These are phyloP conservation scores for Adansonia madagascariensis DNA, from an alignment of 441 rosid species.

Conservation along the genomic window DNA sequence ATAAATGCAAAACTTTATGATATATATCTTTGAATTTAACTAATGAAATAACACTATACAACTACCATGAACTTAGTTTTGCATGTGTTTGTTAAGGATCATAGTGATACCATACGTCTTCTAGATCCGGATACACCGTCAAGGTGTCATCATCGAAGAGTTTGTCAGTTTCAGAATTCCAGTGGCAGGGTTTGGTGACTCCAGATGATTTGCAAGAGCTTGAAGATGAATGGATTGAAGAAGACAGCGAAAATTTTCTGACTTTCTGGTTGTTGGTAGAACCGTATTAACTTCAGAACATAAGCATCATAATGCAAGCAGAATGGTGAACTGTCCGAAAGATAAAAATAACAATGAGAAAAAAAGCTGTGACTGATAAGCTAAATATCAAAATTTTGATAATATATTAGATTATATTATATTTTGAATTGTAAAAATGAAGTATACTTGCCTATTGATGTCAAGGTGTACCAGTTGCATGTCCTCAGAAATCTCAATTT, in stretches of 20 bases:
- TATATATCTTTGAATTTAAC: too few species aligned
- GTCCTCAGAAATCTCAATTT: slow-evolving; percentile 46
- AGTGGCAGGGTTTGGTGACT: slow-evolving; percentile 38
- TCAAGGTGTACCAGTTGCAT: slow-evolving; percentile 62
- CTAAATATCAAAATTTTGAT: too few species aligned
- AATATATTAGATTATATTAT: too few species aligned
- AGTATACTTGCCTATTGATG: slow-evolving; percentile 33
- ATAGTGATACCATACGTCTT: slow-evolving; percentile 6
- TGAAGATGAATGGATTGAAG: slow-evolving; percentile 43
- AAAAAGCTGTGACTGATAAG: too few species aligned
- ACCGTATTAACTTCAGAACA: slow-evolving; percentile 42
- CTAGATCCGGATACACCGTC: too few species aligned
- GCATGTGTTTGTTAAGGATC: background rate
- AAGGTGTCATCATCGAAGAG: slow-evolving; percentile 25
- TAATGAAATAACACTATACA: slow-evolving; percentile 4
- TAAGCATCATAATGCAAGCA: slow-evolving; percentile 42
- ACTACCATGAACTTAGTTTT: slow-evolving; percentile 2
- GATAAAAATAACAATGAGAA: too few species aligned
- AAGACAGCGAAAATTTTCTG: background rate
- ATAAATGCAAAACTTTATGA: too few species aligned
- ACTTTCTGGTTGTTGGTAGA: slow-evolving; percentile 30
- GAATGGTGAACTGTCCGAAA: slow-evolving; percentile 40
- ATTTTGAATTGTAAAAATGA: too few species aligned
- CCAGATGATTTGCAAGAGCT: slow-evolving; percentile 47
- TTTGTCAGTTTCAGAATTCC: slow-evolving; percentile 37